Evolutionary conservation across 2,329 filamentous ascomycete species (phyloP).

Genomic region (Xylariales sp.): DNA sequence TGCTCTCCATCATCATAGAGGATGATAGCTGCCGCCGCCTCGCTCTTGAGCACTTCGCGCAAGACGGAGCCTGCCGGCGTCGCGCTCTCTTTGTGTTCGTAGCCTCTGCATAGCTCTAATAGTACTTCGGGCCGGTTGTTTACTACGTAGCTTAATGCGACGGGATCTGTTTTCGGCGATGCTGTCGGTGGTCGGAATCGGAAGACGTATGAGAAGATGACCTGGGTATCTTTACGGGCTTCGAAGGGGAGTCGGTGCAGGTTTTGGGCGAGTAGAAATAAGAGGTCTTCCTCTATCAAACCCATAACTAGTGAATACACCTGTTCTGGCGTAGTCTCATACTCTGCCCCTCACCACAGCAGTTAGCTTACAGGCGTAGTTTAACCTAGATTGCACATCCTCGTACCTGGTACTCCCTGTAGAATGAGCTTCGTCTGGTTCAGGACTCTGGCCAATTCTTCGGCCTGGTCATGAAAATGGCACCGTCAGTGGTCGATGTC

Average conservation of each 20-base stretch:
- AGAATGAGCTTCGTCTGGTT: conserved; percentile 92
- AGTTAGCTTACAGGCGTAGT: conserved; percentile 34
- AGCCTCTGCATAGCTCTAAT: conserved; percentile 87
- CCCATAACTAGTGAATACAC: conserved; percentile 86
- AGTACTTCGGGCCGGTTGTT: conserved; percentile 88
- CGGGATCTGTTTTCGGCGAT: conserved; percentile 77
- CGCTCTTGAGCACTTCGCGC: conserved; percentile 88
- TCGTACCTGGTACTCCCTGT: conserved; percentile 88
- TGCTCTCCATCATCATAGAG: conserved; percentile 88
- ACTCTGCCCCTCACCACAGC: conserved; percentile 65
- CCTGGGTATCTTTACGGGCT: conserved; percentile 93
- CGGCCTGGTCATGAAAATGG: conserved; percentile 67
- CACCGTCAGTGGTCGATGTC: conserved; percentile 42
- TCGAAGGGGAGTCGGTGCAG: conserved; percentile 93
- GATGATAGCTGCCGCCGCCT: conserved; percentile 89
- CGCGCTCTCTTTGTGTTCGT: conserved; percentile 89
- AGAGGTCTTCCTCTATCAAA: conserved; percentile 88
- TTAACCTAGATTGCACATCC: neutral
- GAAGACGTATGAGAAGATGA: conserved; percentile 95
- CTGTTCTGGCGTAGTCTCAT: conserved; percentile 86
- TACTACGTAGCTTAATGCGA: conserved; percentile 89
- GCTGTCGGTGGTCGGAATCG: conserved; percentile 82
- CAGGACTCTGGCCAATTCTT: conserved; percentile 88
- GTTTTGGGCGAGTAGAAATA: conserved; percentile 83
- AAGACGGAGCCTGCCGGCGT: conserved; percentile 91